These are phyloP conservation scores for Ganoderma lingzhi DNA, from an alignment of 1,284 basidiomycete species.

Conservation along the genomic window DNA sequence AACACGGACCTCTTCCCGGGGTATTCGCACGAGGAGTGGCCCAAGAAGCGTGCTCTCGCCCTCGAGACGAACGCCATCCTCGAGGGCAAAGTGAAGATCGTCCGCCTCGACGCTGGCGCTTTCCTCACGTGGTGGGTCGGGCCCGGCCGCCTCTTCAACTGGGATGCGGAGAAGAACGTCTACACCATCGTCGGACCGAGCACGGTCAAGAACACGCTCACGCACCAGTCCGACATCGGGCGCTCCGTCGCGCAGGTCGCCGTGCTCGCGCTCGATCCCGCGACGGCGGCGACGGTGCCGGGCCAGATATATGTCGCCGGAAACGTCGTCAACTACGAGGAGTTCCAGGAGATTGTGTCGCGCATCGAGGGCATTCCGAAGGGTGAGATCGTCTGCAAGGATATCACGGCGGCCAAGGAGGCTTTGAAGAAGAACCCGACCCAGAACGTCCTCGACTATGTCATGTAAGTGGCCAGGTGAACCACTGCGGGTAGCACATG, in stretches of 20 bases:
- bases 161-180: slow-evolving; percentile 30
- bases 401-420: slow-evolving; percentile 24
- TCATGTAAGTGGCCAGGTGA: slow-evolving; percentile 23
- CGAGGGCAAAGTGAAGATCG: slow-evolving; percentile 33
- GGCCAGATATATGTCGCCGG: slow-evolving; percentile 34
- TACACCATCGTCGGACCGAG: slow-evolving; percentile 34
- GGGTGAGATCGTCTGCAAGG: slow-evolving; percentile 20
- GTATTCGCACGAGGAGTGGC: slow-evolving; percentile 35
- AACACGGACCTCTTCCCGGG: slow-evolving; percentile 36
- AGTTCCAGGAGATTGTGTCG: slow-evolving; percentile 23
- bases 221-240: slow-evolving; percentile 35
- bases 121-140: slow-evolving; percentile 33
- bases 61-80: slow-evolving; percentile 23
- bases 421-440: slow-evolving; percentile 23
- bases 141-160: slow-evolving; percentile 31
- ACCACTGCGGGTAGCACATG: slow-evolving; percentile 6
- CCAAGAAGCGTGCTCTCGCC: slow-evolving; percentile 32
- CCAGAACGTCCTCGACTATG: slow-evolving; percentile 21
- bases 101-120: slow-evolving; percentile 35
- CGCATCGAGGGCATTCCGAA: background rate
- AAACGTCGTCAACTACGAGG: slow-evolving; percentile 19
- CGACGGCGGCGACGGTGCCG: slow-evolving; percentile 30
- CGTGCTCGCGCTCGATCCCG: slow-evolving; percentile 33
- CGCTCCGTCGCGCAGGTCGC: slow-evolving; percentile 36
- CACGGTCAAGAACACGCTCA: slow-evolving; percentile 18